A percentile compares a stretch with the other conserved stretches of the same genome.
These are phyloP conservation scores for Epichloe hybrida DNA, from an alignment of 2,329 filamentous ascomycete species.

Conservation along the genomic window DNA sequence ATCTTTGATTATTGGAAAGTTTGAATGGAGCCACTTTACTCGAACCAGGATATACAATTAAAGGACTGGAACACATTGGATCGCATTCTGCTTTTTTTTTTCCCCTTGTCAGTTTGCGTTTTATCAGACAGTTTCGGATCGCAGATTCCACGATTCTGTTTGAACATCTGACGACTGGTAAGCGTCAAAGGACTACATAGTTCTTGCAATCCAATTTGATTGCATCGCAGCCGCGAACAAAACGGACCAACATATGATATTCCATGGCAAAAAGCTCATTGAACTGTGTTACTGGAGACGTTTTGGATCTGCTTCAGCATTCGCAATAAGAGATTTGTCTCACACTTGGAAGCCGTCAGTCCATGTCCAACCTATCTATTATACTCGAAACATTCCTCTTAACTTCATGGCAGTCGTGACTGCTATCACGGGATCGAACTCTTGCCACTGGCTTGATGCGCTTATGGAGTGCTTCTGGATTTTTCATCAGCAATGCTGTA, in stretches of 20 bases:
- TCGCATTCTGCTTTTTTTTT: not conserved
- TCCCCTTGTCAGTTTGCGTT: not conserved
- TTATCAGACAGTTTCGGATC: not conserved
- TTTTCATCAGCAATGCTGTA: not conserved
- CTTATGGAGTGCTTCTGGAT: not conserved
- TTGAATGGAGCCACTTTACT: not conserved
- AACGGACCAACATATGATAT: not conserved
- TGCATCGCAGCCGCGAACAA: constrained; percentile 12
- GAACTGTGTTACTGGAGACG: too few relatives aligned
- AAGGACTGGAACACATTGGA: not conserved
- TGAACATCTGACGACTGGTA: constrained; percentile 5
- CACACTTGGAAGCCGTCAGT: too few relatives aligned
- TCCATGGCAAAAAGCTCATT: not conserved
- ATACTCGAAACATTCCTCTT: not conserved
- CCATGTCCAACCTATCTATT: too few relatives aligned
- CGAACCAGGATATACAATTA: not conserved
- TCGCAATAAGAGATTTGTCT: too few relatives aligned
- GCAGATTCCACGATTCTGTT: not conserved
- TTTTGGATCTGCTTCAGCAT: not conserved
- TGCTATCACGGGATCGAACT: not conserved
- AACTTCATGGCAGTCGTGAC: not conserved
- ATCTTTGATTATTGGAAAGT: not conserved
- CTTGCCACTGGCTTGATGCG: not conserved
- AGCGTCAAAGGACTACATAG: constrained; percentile 5
- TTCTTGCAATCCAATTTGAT: constrained; percentile 13